Evolutionary conservation across 2,329 filamentous ascomycete species (phyloP), one percentile per base, ranked within the genome.

Genomic region (Fusarium xyrophilum): DNA sequence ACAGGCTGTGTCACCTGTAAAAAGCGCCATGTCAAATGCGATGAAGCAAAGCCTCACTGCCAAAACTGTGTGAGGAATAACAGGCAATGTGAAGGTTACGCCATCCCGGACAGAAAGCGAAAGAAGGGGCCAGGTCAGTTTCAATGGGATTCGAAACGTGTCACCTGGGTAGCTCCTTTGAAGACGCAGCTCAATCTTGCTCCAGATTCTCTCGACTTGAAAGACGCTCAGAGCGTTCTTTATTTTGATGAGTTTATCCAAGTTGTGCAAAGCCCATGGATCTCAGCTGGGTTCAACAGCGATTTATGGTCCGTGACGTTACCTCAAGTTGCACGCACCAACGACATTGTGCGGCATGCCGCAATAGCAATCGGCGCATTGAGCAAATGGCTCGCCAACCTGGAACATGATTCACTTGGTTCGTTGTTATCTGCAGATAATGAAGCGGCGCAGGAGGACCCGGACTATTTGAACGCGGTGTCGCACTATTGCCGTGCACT

Each of bases 401-500:
- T 51, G 10, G 14, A 23, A 0, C 23, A 39, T 3, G 23, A 53
- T 2, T 30, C 38, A 1, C 42, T 60, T 2, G 36, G 19, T 4
- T n/a, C 53, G 8, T 10, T 38, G 19, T 25, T 30, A 3, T 23
- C 15, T 10, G 23, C 46, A 1, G 30, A 38, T 12, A 48, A 28
- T 32, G 36, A 56, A 15, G 8, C 38, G 2, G 25, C 28, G 1
- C 33, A 39, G 33, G 30, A 38, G 1, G 67, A 71, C 3, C 14
- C 32, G 4, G 63, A 74, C 14, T 80, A 81, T 65, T 68, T 75
- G 32, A 69, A 74, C 3, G 79, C 79, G 0, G 63, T 81, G 7
- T 67, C 72, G 5, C 76, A 79, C 53, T 79, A 81, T 51, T 78
- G 79, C 23, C 65, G 72, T 6, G 75, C 79, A 1, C 60, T 81